These are phyloP conservation scores for Ophiognomonia clavigignenti-juglandacearum DNA, from an alignment of 2,329 filamentous ascomycete species.

Conservation along the genomic window DNA sequence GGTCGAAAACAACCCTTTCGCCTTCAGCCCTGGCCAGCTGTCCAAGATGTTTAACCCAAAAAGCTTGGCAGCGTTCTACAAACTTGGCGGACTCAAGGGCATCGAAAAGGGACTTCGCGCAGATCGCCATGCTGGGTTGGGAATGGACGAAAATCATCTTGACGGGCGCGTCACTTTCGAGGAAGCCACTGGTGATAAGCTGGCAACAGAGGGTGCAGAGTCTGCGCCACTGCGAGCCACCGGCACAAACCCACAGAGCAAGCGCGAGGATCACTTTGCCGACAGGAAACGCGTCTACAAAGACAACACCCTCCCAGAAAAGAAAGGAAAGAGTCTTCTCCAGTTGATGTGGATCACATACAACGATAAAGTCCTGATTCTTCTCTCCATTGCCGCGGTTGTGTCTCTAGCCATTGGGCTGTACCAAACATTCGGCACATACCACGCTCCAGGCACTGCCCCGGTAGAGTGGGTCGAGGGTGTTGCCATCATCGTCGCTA, in stretches of 20 bases:
- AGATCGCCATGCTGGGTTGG: conserved; percentile 68
- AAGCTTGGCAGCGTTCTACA: conserved; percentile 74
- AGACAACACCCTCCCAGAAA: conserved; percentile 68
- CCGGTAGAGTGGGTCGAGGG: conserved; percentile 76
- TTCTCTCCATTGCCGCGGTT: conserved; percentile 65
- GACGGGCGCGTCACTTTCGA: conserved; percentile 67
- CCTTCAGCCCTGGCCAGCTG: conserved; percentile 77
- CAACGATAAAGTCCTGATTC: conserved; percentile 75
- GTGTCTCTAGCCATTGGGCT: conserved; percentile 71
- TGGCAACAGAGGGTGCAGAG: conserved; percentile 27
- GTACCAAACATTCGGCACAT: conserved; percentile 65
- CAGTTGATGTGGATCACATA: conserved; percentile 78
- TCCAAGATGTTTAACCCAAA: conserved; percentile 89
- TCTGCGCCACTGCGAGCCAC: conserved; percentile 13
- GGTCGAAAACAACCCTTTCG: conserved; percentile 77
- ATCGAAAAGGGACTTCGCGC: conserved; percentile 75
- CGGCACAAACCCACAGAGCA: conserved; percentile 6
- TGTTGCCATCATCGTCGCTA: conserved; percentile 77
- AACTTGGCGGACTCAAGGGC: conserved; percentile 71
- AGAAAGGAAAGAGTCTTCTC: conserved; percentile 69
- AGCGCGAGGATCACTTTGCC: conserved; percentile 36
- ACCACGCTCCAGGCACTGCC: conserved; percentile 45
- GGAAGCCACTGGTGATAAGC: conserved; percentile 50
- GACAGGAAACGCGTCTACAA: conserved; percentile 67
- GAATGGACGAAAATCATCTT: conserved; percentile 66